phyloP scores from a whole-genome alignment of 495 filamentous ascomycete species.

The Talaromyces trachyspermus region DNA sequence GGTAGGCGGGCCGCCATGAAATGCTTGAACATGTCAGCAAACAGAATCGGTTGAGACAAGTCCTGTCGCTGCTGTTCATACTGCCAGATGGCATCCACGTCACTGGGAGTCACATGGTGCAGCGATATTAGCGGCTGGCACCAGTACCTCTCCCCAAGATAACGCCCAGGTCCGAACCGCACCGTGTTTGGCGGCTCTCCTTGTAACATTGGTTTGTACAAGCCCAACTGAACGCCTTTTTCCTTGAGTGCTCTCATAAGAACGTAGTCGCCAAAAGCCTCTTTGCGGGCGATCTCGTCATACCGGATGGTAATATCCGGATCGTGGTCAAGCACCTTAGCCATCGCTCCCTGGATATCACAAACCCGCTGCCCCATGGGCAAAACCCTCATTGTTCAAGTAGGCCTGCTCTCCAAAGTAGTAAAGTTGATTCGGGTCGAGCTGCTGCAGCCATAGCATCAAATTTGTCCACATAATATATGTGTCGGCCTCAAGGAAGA shows the following conservation, averaged over 20 bases:
- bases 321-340: conserved; percentile 10
- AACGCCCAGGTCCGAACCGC: conserved; percentile 25
- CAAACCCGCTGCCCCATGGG: conserved; percentile 47
- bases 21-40: conserved; percentile 39
- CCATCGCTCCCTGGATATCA: conserved; percentile 42
- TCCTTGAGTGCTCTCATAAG: conserved; percentile 37
- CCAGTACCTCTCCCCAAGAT: conserved; percentile 33
- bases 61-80: conserved; percentile 37
- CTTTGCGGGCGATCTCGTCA: conserved; percentile 20
- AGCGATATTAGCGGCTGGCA: conserved; percentile 53
- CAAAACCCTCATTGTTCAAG: conserved; percentile 37
- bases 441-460: conserved; percentile 40
- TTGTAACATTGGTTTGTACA: conserved; percentile 44
- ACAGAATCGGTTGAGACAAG: conserved; percentile 24
- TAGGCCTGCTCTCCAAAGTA: conserved; percentile 45
- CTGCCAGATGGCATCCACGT: conserved; percentile 46
- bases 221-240: conserved; percentile 28
- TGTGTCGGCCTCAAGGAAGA: conserved; percentile 55
- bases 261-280: conserved; percentile 42
- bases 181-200: conserved; percentile 36
- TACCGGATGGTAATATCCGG: conserved; percentile 22
- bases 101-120: conserved; percentile 49
- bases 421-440: conserved; percentile 36
- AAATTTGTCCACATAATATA: conserved; percentile 53
- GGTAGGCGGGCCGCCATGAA: conserved; percentile 30